These are phyloP conservation scores for Yarrowia sp. DNA, from an alignment of 805 yeast species.

Conservation along the genomic window DNA sequence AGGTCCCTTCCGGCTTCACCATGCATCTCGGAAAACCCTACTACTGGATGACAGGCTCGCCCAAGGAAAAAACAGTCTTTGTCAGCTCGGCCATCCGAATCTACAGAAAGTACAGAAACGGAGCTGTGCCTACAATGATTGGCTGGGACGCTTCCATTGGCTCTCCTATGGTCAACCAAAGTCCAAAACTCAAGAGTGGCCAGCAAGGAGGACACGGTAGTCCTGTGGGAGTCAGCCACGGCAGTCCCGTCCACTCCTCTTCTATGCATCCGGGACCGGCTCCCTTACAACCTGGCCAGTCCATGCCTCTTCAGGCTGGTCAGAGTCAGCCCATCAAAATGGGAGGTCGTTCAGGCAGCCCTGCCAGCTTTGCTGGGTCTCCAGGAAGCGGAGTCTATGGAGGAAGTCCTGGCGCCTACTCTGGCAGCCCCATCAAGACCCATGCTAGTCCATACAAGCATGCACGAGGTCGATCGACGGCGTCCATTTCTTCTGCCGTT, in stretches of 20 bases:
- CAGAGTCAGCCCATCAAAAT: constrained; percentile 8
- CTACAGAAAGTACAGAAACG: constrained; percentile 54
- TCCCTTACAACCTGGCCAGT: constrained; percentile 3
- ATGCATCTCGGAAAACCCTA: constrained; percentile 70
- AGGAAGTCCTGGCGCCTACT: not conserved
- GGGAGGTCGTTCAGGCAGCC: not conserved
- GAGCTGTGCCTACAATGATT: constrained; percentile 51
- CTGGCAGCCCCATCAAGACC: not conserved
- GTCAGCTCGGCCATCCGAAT: constrained; percentile 51
- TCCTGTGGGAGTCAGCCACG: not conserved
- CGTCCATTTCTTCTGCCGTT: not conserved
- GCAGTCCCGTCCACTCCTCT: no score
- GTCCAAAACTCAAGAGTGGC: not conserved
- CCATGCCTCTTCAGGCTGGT: constrained; percentile 3
- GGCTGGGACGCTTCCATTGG: constrained; percentile 47
- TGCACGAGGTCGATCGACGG: not conserved
- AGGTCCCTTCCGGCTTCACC: constrained; percentile 40
- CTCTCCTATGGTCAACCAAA: not conserved
- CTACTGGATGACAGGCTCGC: constrained; percentile 70
- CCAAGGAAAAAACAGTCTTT: constrained; percentile 59
- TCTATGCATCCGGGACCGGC: not conserved
- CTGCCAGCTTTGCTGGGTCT: not conserved
- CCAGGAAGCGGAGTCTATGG: not conserved
- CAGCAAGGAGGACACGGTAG: not conserved
- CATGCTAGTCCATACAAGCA: not conserved